Evolutionary conservation across 768 basidiomycete species (phyloP), one percentile per base, ranked within the genome.

Genomic region (Podaxis sp.): DNA sequence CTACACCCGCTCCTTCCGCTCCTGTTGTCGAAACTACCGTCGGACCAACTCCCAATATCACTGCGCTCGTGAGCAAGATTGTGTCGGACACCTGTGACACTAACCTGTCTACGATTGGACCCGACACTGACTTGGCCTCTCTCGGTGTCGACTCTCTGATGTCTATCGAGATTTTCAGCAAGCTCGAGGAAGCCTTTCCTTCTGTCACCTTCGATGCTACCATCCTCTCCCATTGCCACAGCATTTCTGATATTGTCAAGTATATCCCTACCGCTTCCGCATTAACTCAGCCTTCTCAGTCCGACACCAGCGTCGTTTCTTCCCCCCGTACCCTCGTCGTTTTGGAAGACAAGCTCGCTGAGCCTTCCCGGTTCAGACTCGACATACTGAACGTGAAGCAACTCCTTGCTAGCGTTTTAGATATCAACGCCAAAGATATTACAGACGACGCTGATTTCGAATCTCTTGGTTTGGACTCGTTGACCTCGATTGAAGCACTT

Each of bases 401-500:
- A 4, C 66, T 82, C 14, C 69, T 87, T 9, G 77, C 82, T 0
- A 66, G 71, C 1, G 77, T 82, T n/a, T 75, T 88, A 1, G 83
- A 79, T 10, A 65, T 83, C 55, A 66, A 71, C 10, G 28, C 63
- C 18, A 64, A 70, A 2, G 73, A 74, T 16, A 73, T 89, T 25
- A 59, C 68, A 1, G 82, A 82, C 28, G 78, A 80, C 16, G 67
- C 70, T 0, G 77, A 82, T 21, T 72, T 90, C 6, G 75, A 74
- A 16, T 68, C 72, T 0, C 73, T 88, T 13, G 87, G 88, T 2
- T 70, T 89, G 21, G 87, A 89, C 64, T 89, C 87, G 0, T 69
- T 90, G 56, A 79, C 81, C 21, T 82, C 83, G 1, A 86, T 89
- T 59, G 89, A 90, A 64, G 79, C 79, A 36, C 74, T 81, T 5